These are phyloP conservation scores for Caryopteris hybrid DNA, from an alignment of 305 asterid genomes.

Conservation along the genomic window DNA sequence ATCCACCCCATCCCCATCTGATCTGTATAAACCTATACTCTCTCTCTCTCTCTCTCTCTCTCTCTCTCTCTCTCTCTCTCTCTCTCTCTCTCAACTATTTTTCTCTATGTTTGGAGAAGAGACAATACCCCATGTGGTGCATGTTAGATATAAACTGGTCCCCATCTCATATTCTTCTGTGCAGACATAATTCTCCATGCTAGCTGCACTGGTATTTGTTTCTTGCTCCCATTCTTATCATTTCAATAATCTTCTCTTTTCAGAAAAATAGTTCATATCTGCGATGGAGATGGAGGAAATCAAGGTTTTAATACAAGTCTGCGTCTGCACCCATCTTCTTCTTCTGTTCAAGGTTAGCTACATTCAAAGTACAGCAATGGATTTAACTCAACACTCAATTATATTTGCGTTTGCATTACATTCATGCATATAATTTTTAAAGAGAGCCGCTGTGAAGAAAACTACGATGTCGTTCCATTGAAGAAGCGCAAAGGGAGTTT, in stretches of 20 bases:
- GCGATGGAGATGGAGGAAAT: slow-evolving; percentile 25
- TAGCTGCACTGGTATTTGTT: slow-evolving; percentile 28
- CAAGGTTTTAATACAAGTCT: slow-evolving; percentile 5
- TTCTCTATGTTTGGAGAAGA: slow-evolving; percentile 19
- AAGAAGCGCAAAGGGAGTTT: slow-evolving; percentile 51
- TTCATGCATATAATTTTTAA: background rate
- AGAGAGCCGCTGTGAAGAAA: slow-evolving; percentile 31
- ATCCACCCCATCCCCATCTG: slow-evolving; percentile 35
- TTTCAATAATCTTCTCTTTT: background rate
- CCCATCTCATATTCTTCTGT: slow-evolving; percentile 32
- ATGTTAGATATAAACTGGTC: slow-evolving; percentile 46
- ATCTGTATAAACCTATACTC: no score
- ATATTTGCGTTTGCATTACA: background rate
- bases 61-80: no score
- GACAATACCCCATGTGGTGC: slow-evolving; percentile 54
- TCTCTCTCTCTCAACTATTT: slow-evolving; percentile 5
- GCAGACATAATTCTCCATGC: slow-evolving; percentile 22
- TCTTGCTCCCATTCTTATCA: background rate
- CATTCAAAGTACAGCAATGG: no score
- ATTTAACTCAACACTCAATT: no score
- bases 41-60: no score
- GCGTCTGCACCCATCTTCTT: slow-evolving; percentile 16
- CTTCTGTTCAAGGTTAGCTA: slow-evolving; percentile 41
- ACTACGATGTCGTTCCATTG: slow-evolving; percentile 37
- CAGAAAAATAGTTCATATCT: slow-evolving; percentile 36